Base-by-base conservation (phyloP, 208 protist species). In the Trypanosoma mega region DNA sequence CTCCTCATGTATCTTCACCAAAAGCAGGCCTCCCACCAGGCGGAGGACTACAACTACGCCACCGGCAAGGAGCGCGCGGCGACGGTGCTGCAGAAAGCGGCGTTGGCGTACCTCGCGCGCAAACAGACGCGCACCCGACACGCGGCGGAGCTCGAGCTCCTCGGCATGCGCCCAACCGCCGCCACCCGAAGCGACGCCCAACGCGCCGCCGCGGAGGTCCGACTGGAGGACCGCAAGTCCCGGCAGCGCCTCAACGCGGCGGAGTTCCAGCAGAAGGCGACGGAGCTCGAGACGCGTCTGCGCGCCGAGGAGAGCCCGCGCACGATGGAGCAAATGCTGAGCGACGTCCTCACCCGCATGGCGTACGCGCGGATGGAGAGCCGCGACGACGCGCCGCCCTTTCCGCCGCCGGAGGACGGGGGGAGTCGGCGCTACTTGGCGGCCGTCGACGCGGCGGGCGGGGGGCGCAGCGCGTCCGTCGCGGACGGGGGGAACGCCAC, bases 261-360 rank as follows among this genome's bases (percentile, higher is more conserved):
- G 4, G 85, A 97, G 68, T 85, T 96, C 56, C 65, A 72, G 45
- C 76, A 93, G 46, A 85, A 90, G 60, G 79, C 84, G n/a, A 48
- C 86, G 0, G 80, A 85, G 48, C 72, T 97, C 60, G 72, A 91
- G 63, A 36, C 50, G 33, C 66, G 90, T 61, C 73, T 98, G 27
- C 83, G 88, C 46, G 77, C 84, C 6, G 82, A 92, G 50, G 95
- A 98, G 55, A 96, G 93, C 1, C 85, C 87, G 30, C 81, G 95
- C 57, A 96, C 92, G 67, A 94, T 97, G 77, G 95, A 98, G 71
- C 81, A 84, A 60, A 96, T 98, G 84, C 80, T 97, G 36, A 92
- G 97, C 46, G 85, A 92, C 54, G 74, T 96, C 12, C 81, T 96
- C 20, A 93, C 96, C 78, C 76, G 89, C 68, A 96, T 97, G 80